Base-by-base conservation (phyloP, 2,329 filamentous ascomycete genomes). In the Phyllosticta citrichinensis region DNA sequence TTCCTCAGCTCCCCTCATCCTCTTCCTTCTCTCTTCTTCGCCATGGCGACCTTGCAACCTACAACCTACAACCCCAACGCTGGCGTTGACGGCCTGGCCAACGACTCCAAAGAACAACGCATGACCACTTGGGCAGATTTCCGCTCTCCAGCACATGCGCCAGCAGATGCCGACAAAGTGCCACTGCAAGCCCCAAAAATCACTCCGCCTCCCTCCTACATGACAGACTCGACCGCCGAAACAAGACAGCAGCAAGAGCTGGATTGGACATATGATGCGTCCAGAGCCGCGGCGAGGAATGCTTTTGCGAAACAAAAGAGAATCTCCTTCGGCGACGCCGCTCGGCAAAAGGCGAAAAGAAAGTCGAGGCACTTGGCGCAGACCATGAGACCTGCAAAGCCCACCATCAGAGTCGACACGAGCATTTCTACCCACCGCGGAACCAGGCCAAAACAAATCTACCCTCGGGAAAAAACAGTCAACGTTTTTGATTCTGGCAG, bases 371-470 rank as follows among this genome's bases (percentile, higher is more conserved):
- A 51, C 10, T 57, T 69, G 78, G 79, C 22, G 78, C 85, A 68
- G 83, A 86, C 70, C 78, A 80, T 61, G 79, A 81, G 72, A 20
- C 40, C 40, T 5, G 24, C 54, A n/a, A 47, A 55, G 60, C 82
- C 82, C 9, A 85, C 85, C 12, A 88, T 89, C 68, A 86, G 78
- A 64, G 71, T 91, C 20, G 84, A 89, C 64, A 91, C 88, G 2
- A 86, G 86, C 68, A 86, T 89, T 77, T 76, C 83, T 33, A 69
- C 71, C 50, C 75, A 77, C 57, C 67, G 66, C 65, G 75, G 68
- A 55, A 63, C 76, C 72, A 63, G 77, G 78, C 69, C 82, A 70
- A 65, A 78, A 69, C 70, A 79, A 72, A 69, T 77, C 12, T 74
- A 73, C 35, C 73, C 77, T 27, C 69, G 74, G 35, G 66, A 70